These are phyloP conservation scores for Tremella yokohamensis DNA, from an alignment of 768 basidiomycete genomes.

Conservation along the genomic window DNA sequence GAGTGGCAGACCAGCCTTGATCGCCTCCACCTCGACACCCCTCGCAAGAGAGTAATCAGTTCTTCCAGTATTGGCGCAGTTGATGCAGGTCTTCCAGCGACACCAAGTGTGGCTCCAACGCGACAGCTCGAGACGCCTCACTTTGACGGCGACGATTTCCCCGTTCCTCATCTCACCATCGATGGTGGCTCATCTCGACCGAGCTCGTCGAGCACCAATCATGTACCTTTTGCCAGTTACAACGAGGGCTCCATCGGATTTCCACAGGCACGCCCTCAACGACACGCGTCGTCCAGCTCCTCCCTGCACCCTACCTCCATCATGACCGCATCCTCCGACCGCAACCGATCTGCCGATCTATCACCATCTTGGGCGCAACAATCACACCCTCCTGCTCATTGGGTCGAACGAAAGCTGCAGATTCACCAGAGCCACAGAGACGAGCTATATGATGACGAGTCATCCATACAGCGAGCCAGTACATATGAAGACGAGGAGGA, in stretches of 20 bases:
- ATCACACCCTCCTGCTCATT: constrained; percentile 37
- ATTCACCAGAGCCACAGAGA: constrained; percentile 38
- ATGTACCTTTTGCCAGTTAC: constrained; percentile 3
- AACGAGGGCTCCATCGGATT: constrained; percentile 3
- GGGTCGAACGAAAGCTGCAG: constrained; percentile 46
- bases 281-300: constrained; percentile 18
- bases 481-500: constrained; percentile 21
- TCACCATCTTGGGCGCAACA: constrained; percentile 39
- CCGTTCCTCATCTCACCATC: constrained; percentile 12
- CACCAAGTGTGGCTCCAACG: constrained; percentile 7
- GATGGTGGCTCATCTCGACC: constrained; percentile 7
- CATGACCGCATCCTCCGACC: neutral
- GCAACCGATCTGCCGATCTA: constrained; percentile 21
- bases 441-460: constrained; percentile 31
- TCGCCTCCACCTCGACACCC: constrained; percentile 4
- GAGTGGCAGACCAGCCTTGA: neutral
- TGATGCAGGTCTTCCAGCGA: constrained; percentile 10
- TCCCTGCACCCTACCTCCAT: constrained; percentile 22
- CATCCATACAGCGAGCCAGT: constrained; percentile 14
- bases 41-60: constrained; percentile 5
- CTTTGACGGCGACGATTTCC: constrained; percentile 2
- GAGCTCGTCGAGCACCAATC: constrained; percentile 7
- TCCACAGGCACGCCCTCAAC: constrained; percentile 12
- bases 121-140: constrained; percentile 3
- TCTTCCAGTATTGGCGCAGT: constrained; percentile 8